phyloP scores from a whole-genome alignment of 805 yeast genomes.

The Hanseniaspora taiwanica region DNA sequence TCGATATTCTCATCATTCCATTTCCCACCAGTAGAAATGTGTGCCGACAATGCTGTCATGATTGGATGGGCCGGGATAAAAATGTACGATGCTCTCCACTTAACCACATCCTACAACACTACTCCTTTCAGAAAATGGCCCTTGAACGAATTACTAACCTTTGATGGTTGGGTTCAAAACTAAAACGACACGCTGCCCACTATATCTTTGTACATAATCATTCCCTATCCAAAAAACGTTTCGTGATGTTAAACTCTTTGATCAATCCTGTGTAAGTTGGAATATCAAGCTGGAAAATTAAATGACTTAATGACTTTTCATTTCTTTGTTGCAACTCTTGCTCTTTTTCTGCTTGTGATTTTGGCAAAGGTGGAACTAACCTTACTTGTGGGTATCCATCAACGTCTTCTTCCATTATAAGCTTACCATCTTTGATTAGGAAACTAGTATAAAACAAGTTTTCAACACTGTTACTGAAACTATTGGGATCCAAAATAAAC shows the following conservation, averaged over 20 bases:
- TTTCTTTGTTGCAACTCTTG: conserved; percentile 16
- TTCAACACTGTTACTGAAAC: conserved; percentile 71
- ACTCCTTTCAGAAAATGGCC: conserved; percentile 79
- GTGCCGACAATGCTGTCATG: conserved; percentile 95
- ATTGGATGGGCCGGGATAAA: conserved; percentile 97
- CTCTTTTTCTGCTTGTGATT: conserved; percentile 14
- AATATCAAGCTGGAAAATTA: conserved; percentile 59
- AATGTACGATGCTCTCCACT: conserved; percentile 37
- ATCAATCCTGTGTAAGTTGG: conserved; percentile 52
- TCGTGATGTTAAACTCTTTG: conserved; percentile 39
- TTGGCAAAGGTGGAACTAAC: conserved; percentile 20
- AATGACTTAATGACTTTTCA: conserved; percentile 35
- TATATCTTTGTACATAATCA: background rate
- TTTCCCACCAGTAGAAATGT: conserved; percentile 58
- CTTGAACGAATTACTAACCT: conserved; percentile 34
- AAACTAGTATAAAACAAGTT: conserved; percentile 76
- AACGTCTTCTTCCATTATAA: conserved; percentile 42
- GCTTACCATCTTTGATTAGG: conserved; percentile 57
- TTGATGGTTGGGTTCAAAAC: conserved; percentile 53
- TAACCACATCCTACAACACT: conserved; percentile 24
- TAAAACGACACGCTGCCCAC: too few species aligned
- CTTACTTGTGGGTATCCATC: conserved; percentile 31
- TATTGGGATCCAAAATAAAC: conserved; percentile 60
- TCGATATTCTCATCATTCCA: conserved; percentile 29
- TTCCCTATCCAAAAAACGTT: conserved; percentile 28